Conservation (phyloP, 768 basidiomycete genomes). For the Pholiota conissans region DNA sequence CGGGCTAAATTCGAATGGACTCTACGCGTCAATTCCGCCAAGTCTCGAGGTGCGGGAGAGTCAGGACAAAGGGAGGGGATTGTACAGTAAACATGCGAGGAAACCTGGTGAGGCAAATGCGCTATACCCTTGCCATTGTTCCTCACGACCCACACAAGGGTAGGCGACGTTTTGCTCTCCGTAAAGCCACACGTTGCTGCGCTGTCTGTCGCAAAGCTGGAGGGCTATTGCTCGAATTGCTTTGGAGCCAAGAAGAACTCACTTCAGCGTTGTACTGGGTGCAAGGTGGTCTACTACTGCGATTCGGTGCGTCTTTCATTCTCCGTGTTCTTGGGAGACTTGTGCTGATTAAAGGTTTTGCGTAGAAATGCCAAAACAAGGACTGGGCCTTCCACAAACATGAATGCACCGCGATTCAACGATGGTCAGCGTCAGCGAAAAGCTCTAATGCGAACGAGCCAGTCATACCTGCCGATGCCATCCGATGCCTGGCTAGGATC, state of each 20-base stretch:
- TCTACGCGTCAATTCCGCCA: conserved; percentile 19
- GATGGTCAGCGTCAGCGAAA: conserved; percentile 52
- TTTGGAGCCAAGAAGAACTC: conserved; percentile 34
- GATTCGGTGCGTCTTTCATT: conserved; percentile 49
- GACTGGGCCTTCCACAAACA: conserved; percentile 78
- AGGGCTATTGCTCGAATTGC: conserved; percentile 71
- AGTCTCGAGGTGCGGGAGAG: conserved; percentile 19
- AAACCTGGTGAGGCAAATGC: conserved; percentile 20
- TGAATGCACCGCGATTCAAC: conserved; percentile 73
- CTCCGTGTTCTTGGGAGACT: not conserved
- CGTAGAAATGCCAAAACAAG: conserved; percentile 65
- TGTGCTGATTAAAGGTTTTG: too few relatives aligned
- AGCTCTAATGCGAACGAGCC: conserved; percentile 1
- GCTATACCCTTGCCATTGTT: not conserved
- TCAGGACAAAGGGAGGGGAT: conserved; percentile 21
- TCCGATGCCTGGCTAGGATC: conserved; percentile 77
- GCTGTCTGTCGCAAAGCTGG: conserved; percentile 63
- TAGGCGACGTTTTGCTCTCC: conserved; percentile 63
- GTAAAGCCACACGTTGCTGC: conserved; percentile 60
- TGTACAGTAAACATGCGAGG: conserved; percentile 20
- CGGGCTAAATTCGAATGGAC: not conserved
- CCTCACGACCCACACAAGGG: conserved; percentile 8
- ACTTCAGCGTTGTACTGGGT: conserved; percentile 74
- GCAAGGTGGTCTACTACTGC: conserved; percentile 76
- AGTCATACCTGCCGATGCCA: conserved; percentile 70